phyloP scores from a whole-genome alignment of 1,139 yeast genomes.

The Arxiozyma bovina region DNA sequence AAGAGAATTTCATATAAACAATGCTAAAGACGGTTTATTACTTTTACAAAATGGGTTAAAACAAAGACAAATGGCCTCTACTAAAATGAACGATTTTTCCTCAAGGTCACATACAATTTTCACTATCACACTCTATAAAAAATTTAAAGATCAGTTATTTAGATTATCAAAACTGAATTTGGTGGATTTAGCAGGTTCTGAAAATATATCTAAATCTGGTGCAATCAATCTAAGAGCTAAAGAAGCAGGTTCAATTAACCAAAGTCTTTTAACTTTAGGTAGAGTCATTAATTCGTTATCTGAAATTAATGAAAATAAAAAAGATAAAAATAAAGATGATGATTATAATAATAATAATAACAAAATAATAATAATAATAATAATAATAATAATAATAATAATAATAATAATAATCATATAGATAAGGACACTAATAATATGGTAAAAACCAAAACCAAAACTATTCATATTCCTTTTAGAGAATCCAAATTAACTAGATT shows the following conservation, averaged over 20 bases:
- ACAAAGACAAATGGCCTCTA: slow-evolving; percentile 56
- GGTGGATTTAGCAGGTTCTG: slow-evolving; percentile 76
- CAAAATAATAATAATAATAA: background rate
- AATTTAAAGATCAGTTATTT: slow-evolving; percentile 21
- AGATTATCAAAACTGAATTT: slow-evolving; percentile 61
- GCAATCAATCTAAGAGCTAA: slow-evolving; percentile 50
- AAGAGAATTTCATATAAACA: slow-evolving; percentile 46
- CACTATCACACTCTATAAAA: slow-evolving; percentile 49
- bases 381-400: background rate
- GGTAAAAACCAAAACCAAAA: slow-evolving; percentile 14
- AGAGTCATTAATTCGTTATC: slow-evolving; percentile 52
- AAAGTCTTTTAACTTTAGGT: slow-evolving; percentile 55
- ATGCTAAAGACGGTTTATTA: slow-evolving; percentile 46
- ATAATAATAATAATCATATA: background rate
- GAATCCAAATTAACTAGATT: slow-evolving; percentile 58
- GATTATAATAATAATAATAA: background rate
- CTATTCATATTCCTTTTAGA: slow-evolving; percentile 50
- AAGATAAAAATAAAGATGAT: background rate
- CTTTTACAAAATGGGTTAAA: slow-evolving; percentile 47
- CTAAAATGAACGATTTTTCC: slow-evolving; percentile 60
- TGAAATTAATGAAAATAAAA: slow-evolving; percentile 17
- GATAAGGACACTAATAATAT: background rate
- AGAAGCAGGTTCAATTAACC: slow-evolving; percentile 63
- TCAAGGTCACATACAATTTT: slow-evolving; percentile 70
- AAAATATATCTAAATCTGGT: slow-evolving; percentile 55